Conservation (phyloP, 352 stramenopile species). For the Aphanomyces stellatus region DNA sequence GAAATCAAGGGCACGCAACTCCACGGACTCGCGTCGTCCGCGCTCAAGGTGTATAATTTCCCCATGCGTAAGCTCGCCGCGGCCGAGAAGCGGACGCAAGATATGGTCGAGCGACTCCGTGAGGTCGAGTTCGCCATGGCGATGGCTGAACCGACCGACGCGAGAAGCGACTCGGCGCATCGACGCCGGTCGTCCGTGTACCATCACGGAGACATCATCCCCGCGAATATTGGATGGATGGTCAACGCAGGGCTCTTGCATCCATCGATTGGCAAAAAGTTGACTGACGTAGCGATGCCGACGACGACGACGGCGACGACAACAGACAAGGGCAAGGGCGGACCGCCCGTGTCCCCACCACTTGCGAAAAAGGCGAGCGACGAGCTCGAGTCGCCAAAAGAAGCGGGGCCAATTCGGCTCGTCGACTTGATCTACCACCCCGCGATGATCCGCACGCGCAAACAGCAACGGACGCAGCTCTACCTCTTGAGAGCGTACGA, state of each 20-base stretch:
- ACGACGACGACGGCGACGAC: background rate
- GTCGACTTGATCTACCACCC: slow-evolving; percentile 86
- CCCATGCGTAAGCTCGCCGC: slow-evolving; percentile 53
- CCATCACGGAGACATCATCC: slow-evolving; percentile 18
- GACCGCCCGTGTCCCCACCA: background rate
- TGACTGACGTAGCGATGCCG: background rate
- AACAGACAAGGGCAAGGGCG: background rate
- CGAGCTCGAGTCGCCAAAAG: background rate
- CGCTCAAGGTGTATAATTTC: slow-evolving; percentile 71
- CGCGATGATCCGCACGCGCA: slow-evolving; percentile 56
- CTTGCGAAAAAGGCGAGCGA: background rate
- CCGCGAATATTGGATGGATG: slow-evolving; percentile 26
- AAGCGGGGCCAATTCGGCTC: slow-evolving; percentile 32
- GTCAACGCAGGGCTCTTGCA: slow-evolving; percentile 26
- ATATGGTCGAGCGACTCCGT: slow-evolving; percentile 23
- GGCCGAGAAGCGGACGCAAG: slow-evolving; percentile 28
- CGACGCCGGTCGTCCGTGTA: background rate
- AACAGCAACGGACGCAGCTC: slow-evolving; percentile 84
- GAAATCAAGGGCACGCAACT: slow-evolving; percentile 57
- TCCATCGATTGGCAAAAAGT: slow-evolving; percentile 19
- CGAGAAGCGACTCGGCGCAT: background rate
- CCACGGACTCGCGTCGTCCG: slow-evolving; percentile 29
- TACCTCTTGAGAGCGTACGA: slow-evolving; percentile 64
- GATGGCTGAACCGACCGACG: background rate
- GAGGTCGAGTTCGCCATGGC: slow-evolving; percentile 25